A percentile compares a stretch with the other conserved stretches of the same genome.
phyloP scores from a whole-genome alignment of 2,329 filamentous ascomycete species.

The Penicillium sp. region DNA sequence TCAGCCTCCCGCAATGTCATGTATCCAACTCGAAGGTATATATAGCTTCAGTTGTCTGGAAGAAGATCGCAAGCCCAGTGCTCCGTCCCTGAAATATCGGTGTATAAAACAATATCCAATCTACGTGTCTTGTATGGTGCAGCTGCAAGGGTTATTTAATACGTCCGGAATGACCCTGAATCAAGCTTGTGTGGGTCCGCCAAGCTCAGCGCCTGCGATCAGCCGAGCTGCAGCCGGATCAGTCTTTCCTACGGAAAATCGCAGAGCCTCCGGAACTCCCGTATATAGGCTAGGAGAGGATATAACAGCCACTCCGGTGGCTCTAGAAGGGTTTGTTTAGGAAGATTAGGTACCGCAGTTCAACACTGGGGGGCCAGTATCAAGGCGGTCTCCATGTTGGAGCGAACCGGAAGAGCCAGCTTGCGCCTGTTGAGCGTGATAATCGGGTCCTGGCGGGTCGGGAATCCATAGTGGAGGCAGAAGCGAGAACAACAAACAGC shows the following conservation, averaged over 20 bases:
- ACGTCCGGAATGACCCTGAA: constrained; percentile 12
- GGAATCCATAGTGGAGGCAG: constrained; percentile 22
- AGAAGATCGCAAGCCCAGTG: neutral
- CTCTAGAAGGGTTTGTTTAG: neutral
- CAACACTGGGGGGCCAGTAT: neutral
- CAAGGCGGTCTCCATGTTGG: constrained; percentile 12
- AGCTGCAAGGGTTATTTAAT: constrained; percentile 8
- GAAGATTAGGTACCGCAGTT: neutral
- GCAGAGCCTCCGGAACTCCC: constrained; percentile 4
- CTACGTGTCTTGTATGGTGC: neutral
- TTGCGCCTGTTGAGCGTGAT: constrained; percentile 6
- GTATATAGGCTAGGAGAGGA: neutral
- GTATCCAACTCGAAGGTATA: neutral
- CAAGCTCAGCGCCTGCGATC: constrained; percentile 22
- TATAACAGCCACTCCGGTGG: neutral
- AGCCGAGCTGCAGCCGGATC: constrained; percentile 20
- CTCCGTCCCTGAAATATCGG: neutral
- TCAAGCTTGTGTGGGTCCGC: constrained; percentile 29
- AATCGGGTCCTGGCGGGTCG: constrained; percentile 25
- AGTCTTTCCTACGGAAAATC: neutral
- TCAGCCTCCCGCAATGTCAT: neutral
- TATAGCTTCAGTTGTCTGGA: neutral
- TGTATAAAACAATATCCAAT: neutral
- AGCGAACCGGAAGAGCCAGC: constrained; percentile 13
- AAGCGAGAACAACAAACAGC: constrained; percentile 17